Conservation (phyloP, 2,329 filamentous ascomycete genomes). For the Claviceps purpurea region DNA sequence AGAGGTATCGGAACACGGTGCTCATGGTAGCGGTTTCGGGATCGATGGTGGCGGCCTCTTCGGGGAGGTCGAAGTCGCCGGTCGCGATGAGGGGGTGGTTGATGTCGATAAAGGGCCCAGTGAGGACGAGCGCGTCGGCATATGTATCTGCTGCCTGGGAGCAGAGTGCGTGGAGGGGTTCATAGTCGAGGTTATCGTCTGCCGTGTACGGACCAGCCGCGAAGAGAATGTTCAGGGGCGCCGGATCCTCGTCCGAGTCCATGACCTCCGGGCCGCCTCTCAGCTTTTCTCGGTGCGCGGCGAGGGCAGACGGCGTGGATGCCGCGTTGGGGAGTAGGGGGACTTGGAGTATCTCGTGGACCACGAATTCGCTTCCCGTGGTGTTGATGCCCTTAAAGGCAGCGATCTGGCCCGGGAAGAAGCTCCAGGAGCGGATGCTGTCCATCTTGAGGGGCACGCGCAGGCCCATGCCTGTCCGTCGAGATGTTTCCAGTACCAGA, state of each 20-base stretch:
- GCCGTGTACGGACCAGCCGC: slow-evolving; percentile 84
- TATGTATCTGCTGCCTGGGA: slow-evolving; percentile 59
- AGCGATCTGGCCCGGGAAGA: slow-evolving; percentile 92
- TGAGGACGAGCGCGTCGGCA: slow-evolving; percentile 67
- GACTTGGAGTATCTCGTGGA: slow-evolving; percentile 60
- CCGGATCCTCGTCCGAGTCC: slow-evolving; percentile 35
- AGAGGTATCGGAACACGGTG: slow-evolving; percentile 70
- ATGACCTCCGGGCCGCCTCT: slow-evolving; percentile 50
- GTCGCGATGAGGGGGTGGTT: slow-evolving; percentile 80
- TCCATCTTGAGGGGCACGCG: slow-evolving; percentile 70
- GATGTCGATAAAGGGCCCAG: slow-evolving; percentile 80
- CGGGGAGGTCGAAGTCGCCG: slow-evolving; percentile 65
- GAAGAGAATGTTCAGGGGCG: slow-evolving; percentile 63
- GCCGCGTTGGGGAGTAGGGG: slow-evolving; percentile 65
- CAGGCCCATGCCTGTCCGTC: slow-evolving; percentile 68
- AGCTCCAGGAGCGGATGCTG: slow-evolving; percentile 54
- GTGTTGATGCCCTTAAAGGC: slow-evolving; percentile 78
- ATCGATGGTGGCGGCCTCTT: slow-evolving; percentile 50
- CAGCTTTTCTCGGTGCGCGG: slow-evolving; percentile 55
- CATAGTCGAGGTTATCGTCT: slow-evolving; percentile 83
- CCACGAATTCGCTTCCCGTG: slow-evolving; percentile 69
- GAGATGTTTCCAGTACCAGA: slow-evolving; percentile 75
- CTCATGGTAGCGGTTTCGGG: slow-evolving; percentile 67
- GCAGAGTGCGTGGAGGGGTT: slow-evolving; percentile 72
- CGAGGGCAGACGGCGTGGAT: slow-evolving; percentile 51